Evolutionary conservation across 129 eudicot genomes (phyloP), one percentile per base, ranked within the genome.

Genomic region (Chrysanthemum seticuspe): DNA sequence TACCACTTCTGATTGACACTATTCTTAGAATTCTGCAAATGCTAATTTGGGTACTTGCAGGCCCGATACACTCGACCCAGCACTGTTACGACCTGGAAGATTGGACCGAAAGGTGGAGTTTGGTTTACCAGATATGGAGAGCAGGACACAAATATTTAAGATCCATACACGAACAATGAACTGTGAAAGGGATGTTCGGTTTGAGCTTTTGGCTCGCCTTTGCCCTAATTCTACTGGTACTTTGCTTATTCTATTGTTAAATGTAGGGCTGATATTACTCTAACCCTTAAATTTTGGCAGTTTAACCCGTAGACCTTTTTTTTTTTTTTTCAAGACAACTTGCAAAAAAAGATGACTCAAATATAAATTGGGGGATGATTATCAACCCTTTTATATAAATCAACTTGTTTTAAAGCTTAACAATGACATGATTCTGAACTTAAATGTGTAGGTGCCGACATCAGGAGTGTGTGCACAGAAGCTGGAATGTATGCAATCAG

Each of bases 141-240:
- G 97, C 53, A 88, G 99, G 72, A 88, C 97, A 3, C 99, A 95
- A 65, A 91, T 95, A 23, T 91, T 95, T 77, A 95, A 88, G 89
- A 95, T 95, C 68, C 99, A 95, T 68, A 88, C 97, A n/a, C 85
- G 97, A 61, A 88, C 97, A 25, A 95, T 95, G 99, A 95, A 95
- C 73, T 95, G 99, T 40, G 99, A 95, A 59, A 86, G 99, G 63
- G 99, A 95, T 79, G 73, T 95, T 13, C 89, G 99, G 3, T 95
- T 90, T 80, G 99, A 95, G 74, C 99, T 95, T 70, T 79, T 95
- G 68, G 96, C 99, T 47, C 96, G 97, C 27, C 97, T 95, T 54
- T 95, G 99, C 87, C 99, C 99, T 14, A 95, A 95, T 78, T 88
- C 99, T 50, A 95, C 99, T 19, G 99, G 99, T 95, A 83, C 40